These are phyloP conservation scores for Medakamo hakoo DNA, from an alignment of 139 green algal genomes.

Conservation along the genomic window DNA sequence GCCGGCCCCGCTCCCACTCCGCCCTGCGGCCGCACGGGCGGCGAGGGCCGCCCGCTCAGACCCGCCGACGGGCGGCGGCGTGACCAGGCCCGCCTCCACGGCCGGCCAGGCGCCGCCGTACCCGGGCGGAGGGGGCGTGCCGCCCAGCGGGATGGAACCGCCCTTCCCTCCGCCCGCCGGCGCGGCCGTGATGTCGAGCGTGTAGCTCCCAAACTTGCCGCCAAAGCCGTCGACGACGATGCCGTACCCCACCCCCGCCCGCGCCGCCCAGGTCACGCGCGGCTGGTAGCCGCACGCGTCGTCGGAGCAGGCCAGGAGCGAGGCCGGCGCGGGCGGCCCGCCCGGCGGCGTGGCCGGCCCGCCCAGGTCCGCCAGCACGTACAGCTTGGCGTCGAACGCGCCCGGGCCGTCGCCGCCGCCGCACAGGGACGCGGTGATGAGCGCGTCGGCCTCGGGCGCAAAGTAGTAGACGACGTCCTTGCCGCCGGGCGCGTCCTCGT, in stretches of 20 bases:
- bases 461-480: conserved; percentile 29
- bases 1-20: no score
- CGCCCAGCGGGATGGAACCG: not conserved
- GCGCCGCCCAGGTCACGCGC: conserved; percentile 6
- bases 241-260: conserved; percentile 17
- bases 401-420: not conserved
- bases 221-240: conserved; percentile 23
- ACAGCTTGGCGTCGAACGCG: conserved; percentile 23
- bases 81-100: no score
- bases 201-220: conserved; percentile 17
- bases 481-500: conserved; percentile 1
- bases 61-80: no score
- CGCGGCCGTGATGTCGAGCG: conserved; percentile 10
- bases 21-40: no score
- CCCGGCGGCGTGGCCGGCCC: not conserved
- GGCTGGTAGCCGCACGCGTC: conserved; percentile 18
- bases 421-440: conserved; percentile 18
- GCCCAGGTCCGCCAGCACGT: conserved; percentile 14
- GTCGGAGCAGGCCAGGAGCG: conserved; percentile 16
- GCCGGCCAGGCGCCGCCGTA: no score
- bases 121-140: no score
- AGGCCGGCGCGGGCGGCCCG: not conserved
- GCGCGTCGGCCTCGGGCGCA: conserved; percentile 4
- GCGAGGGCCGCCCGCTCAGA: no score
- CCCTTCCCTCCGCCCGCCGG: not conserved